Base-by-base conservation (phyloP, 2,329 filamentous ascomycete genomes). In the Fusarium drepaniforme region DNA sequence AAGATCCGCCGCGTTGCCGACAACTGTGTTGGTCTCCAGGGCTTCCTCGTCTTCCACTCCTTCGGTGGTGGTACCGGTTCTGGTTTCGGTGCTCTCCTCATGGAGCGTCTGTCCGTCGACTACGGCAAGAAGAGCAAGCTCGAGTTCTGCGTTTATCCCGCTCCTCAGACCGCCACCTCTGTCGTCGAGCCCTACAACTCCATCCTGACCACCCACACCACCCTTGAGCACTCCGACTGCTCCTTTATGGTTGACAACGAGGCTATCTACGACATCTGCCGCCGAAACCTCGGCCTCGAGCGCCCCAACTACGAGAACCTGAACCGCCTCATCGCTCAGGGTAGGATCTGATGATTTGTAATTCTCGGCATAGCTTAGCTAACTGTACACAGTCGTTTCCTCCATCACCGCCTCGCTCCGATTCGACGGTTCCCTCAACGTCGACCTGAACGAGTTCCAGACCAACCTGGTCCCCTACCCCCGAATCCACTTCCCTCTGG, bases 61-160 rank as follows among this genome's bases (percentile, higher is more conserved):
- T 98, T 99, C 85, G 97, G 97, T 88, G 97, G 97, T 87, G 97
- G 97, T 89, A 99, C 97, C 80, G 97, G 97, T 82, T 99, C 97
- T 81, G 97, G 97, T 84, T 99, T 99, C 86, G 97, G 97, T 88
- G 97, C 97, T 81, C 92, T 99, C 79, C 90, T 99, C 81, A 97
- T 99, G 95, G 97, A 99, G 90, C 96, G 97, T 84, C 92, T 99
- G 74, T 98, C 97, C 40, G 94, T 98, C 82, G 97, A 99, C 88
- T 99, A 98, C 84, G 96, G 97, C 90, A 99, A 99, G 93, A 99
- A 99, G 93, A 97, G 94, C 91, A 99, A 99, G 93, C 92, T 99
- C 76, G 97, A 99, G 88, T 99, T 99, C 91, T 98, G 95, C 83
- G 96, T 99, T 83, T 99, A 99, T 90, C 97, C 97, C 82, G 96